Evolutionary conservation across 176 grass and related monocot genomes (phyloP), one percentile per base, ranked within the genome.

Genomic region (Triticum monococcum): DNA sequence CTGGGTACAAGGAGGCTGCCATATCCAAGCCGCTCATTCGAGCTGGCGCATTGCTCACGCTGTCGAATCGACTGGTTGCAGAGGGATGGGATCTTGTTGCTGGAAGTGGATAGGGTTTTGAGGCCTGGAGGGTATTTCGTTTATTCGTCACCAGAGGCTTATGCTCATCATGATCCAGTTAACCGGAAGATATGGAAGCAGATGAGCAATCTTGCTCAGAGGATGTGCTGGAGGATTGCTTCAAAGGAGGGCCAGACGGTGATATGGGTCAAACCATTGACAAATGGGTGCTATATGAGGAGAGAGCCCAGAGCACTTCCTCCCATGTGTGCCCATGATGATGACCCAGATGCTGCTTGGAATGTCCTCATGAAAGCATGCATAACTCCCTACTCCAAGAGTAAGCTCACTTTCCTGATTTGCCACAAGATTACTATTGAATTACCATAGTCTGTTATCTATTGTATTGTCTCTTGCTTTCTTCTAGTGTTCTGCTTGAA

Each of bases 51-150:
- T 48, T 96, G 91, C 89, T 96, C 94, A 12, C 87, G 94, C 22
- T 96, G 94, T 68, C 80, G 91, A 54, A 96, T 96, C 14, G 87
- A 91, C 72, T 96, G 94, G 94, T 85, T 96, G 83, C 94, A 96
- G 45, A 96, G 94, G 85, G 89, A 93, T 86, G 94, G 94, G 18
- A 88, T 96, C 79, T 89, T 96, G 78, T 66, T 96, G 78, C 84
- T 96, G 80, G 94, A 96, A 73, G 60, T 96, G 40, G 94, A 96
- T 73, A 82, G 91, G 72, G 61, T 96, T 59, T 69, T 96, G 79
- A 93, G 94, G 65, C 91, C 89, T 77, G 91, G 94, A 48, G 94
- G 94, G 45, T 93, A 93, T 86, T 96, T 96, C 30, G 87, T 95
- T 52, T 96, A 96, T 77, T 93, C 94, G 7, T 93, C 94, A 33